Evolutionary conservation across 2,329 filamentous ascomycete genomes (phyloP).

Genomic region (Neofusicoccum sp.): DNA sequence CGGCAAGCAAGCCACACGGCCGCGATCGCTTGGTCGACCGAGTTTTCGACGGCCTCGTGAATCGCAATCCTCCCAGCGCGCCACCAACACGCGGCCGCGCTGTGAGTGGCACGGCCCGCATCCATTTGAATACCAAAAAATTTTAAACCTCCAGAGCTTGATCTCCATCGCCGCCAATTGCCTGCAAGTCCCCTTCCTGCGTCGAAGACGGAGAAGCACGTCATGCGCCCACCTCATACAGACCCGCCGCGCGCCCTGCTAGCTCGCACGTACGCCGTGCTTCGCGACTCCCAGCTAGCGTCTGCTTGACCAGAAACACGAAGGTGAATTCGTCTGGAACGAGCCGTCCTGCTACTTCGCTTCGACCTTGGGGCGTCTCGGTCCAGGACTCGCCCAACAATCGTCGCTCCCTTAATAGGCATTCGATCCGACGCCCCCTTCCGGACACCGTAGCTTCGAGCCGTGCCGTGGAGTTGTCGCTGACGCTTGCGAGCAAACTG

Average conservation of each 20-base stretch:
- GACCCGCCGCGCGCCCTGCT: not conserved
- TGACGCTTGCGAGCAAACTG: not conserved
- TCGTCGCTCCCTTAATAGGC: not conserved
- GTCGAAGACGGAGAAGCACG: not conserved
- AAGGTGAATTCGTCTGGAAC: constrained; percentile 8
- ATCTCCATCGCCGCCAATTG: not conserved
- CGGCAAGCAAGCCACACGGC: not conserved
- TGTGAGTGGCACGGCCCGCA: not conserved
- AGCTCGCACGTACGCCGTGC: not conserved
- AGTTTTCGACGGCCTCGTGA: not conserved
- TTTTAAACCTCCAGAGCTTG: constrained; percentile 7
- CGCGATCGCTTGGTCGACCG: not conserved
- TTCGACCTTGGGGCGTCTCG: not conserved
- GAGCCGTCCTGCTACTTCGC: constrained; percentile 8
- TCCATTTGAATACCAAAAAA: not conserved
- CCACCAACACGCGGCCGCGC: constrained; percentile 5
- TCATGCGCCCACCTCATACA: not conserved
- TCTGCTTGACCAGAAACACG: not conserved
- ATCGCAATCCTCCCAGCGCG: not conserved
- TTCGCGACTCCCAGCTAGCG: not conserved
- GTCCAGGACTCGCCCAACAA: not conserved
- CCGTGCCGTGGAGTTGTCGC: not conserved
- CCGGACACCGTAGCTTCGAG: not conserved
- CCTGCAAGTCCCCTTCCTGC: not conserved
- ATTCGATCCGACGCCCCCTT: constrained; percentile 5